These are phyloP conservation scores for Bacidia rubella DNA, from an alignment of 495 filamentous ascomycete genomes.

Conservation along the genomic window DNA sequence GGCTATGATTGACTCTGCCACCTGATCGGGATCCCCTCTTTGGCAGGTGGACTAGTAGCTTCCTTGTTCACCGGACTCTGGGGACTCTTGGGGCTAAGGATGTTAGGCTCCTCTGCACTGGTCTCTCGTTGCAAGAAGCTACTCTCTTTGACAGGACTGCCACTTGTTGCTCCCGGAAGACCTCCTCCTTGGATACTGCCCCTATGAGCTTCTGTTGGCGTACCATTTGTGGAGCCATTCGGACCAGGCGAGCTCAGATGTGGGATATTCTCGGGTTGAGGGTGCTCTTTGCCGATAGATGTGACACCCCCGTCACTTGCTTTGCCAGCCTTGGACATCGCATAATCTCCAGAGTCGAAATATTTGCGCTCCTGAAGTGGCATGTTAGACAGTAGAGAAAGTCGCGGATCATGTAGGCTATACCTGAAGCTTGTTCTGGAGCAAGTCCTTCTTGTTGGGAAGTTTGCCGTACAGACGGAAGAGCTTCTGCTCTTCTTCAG, in stretches of 20 bases:
- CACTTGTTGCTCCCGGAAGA: conserved; percentile 42
- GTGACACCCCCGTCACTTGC: conserved; percentile 88
- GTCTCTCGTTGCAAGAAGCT: conserved; percentile 68
- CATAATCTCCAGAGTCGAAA: conserved; percentile 96
- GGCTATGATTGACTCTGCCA: conserved; percentile 23
- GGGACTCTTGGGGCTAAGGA: conserved; percentile 16
- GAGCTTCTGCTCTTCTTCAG: conserved; percentile 84
- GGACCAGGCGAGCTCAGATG: conserved; percentile 63
- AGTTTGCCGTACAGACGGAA: conserved; percentile 95
- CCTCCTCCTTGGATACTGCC: conserved; percentile 30
- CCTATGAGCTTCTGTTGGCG: conserved; percentile 26
- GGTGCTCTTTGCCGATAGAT: conserved; percentile 85
- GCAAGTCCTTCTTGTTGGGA: conserved; percentile 85
- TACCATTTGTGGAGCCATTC: conserved; percentile 25
- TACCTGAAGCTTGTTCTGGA: conserved; percentile 92
- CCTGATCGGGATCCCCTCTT: conserved; percentile 53
- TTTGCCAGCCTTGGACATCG: conserved; percentile 96
- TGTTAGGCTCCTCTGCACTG: conserved; percentile 46
- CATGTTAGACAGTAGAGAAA: conserved; percentile 4
- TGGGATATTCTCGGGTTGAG: conserved; percentile 89
- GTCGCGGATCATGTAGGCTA: conserved; percentile 6
- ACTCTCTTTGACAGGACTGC: conserved; percentile 76
- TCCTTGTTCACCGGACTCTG: conserved; percentile 25
- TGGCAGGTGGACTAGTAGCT: conserved; percentile 33
- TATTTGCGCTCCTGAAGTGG: conserved; percentile 78